Percentiles rank a stretch among this genome's conserved stretches.
Conservation (phyloP, 2,329 filamentous ascomycete species). For the Emmonsia crescens region DNA sequence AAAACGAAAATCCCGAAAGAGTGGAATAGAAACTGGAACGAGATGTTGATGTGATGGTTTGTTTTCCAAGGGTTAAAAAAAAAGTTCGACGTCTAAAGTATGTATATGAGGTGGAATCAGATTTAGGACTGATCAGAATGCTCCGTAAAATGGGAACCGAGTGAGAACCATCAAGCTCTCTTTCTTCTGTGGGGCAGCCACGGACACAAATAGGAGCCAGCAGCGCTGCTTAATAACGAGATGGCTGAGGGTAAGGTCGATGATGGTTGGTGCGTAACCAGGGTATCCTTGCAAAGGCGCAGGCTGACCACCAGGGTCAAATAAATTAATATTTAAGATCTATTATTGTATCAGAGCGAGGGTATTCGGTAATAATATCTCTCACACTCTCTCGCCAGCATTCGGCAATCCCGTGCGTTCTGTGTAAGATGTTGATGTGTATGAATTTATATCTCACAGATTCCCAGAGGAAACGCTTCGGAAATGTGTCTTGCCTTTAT, state of each 20-base stretch:
- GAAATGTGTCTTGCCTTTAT: not conserved
- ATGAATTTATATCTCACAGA: too few relatives aligned
- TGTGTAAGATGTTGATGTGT: too few relatives aligned
- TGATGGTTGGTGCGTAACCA: not conserved
- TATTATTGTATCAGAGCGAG: not conserved
- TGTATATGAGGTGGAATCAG: not conserved
- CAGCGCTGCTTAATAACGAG: not conserved
- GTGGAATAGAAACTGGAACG: not conserved
- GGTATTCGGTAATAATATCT: not conserved
- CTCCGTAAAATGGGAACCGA: not conserved
- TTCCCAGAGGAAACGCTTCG: not conserved
- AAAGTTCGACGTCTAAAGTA: not conserved
- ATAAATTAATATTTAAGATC: not conserved
- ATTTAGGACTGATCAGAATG: not conserved
- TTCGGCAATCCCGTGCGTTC: too few relatives aligned
- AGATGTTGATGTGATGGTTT: not conserved
- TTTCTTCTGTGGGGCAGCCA: not conserved
- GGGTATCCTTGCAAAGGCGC: not conserved
- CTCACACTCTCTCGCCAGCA: too few relatives aligned
- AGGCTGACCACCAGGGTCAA: not conserved
- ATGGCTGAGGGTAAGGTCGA: not conserved
- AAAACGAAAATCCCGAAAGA: not conserved
- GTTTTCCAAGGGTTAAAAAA: not conserved
- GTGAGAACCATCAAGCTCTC: not conserved
- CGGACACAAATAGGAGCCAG: not conserved